A percentile compares a stretch with the other conserved stretches of the same genome.
phyloP scores from a whole-genome alignment of 306 rosid genomes.

The Dryas drummondii region DNA sequence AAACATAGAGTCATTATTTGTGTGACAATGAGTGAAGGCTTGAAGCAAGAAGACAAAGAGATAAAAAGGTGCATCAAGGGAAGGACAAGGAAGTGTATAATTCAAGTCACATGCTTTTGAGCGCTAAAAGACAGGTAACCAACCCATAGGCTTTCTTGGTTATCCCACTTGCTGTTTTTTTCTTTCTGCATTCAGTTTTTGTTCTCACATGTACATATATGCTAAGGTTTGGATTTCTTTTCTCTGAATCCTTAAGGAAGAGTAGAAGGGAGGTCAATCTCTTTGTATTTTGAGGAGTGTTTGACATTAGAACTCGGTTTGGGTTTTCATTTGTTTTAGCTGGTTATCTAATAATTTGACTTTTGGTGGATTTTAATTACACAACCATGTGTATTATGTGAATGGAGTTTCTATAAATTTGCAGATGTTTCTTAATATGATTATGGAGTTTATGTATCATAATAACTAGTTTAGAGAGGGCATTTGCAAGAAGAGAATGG shows the following conservation, averaged over 20 bases:
- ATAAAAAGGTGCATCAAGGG: slow-evolving; percentile 24
- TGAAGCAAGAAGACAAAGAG: slow-evolving; percentile 31
- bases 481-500: too few relatives aligned
- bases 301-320: too few relatives aligned
- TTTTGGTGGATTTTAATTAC: too few relatives aligned
- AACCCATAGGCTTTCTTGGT: slow-evolving; percentile 52
- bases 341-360: too few relatives aligned
- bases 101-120: slow-evolving; percentile 56
- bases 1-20: neutral
- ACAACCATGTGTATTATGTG: too few relatives aligned
- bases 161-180: slow-evolving; percentile 39
- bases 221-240: neutral
- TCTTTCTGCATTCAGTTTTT: slow-evolving; percentile 30
- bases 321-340: too few relatives aligned
- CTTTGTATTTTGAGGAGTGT: neutral
- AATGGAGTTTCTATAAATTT: too few relatives aligned
- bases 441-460: too few relatives aligned
- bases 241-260: neutral
- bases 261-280: neutral
- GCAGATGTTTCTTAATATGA: too few relatives aligned
- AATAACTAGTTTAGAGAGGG: too few relatives aligned
- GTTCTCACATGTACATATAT: neutral
- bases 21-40: slow-evolving; percentile 28
- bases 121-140: slow-evolving; percentile 53
- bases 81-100: slow-evolving; percentile 36